These are phyloP conservation scores for Coemansia sp. DNA, from an alignment of 192 early-diverging fungal genomes.

Conservation along the genomic window DNA sequence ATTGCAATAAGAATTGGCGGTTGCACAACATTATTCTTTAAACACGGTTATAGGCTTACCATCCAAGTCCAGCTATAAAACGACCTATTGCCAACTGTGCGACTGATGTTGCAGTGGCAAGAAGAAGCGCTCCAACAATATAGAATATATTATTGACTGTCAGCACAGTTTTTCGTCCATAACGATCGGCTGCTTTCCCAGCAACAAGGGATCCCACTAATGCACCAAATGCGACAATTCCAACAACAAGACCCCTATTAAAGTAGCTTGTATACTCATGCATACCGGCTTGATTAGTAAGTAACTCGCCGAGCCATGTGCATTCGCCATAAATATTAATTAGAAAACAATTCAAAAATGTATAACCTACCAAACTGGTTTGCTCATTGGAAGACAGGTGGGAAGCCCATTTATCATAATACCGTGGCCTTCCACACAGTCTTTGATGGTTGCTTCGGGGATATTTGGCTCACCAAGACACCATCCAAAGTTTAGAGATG, in stretches of 20 bases:
- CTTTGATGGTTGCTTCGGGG: constrained; percentile 51
- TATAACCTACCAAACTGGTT: constrained; percentile 55
- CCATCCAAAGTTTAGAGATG: constrained; percentile 56
- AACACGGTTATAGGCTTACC: constrained; percentile 14
- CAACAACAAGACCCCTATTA: constrained; percentile 60
- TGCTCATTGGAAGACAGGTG: constrained; percentile 42
- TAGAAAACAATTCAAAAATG: neutral
- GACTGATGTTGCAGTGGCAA: constrained; percentile 60
- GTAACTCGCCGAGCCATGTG: neutral
- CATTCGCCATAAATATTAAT: neutral
- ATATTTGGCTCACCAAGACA: constrained; percentile 58
- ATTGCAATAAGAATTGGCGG: too few species aligned
- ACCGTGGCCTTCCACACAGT: constrained; percentile 44
- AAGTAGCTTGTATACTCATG: neutral
- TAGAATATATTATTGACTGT: constrained; percentile 67
- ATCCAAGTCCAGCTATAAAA: constrained; percentile 68
- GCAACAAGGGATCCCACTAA: constrained; percentile 64
- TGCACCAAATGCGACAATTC: constrained; percentile 62
- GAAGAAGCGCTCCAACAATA: constrained; percentile 63
- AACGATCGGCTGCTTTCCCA: constrained; percentile 57
- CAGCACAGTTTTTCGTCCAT: constrained; percentile 65
- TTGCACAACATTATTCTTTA: too few species aligned
- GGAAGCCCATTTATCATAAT: constrained; percentile 31
- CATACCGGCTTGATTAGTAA: neutral
- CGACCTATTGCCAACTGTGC: constrained; percentile 70